These are phyloP conservation scores for Vitellaria paradoxa DNA, from an alignment of 179 eudicot species.

Conservation along the genomic window DNA sequence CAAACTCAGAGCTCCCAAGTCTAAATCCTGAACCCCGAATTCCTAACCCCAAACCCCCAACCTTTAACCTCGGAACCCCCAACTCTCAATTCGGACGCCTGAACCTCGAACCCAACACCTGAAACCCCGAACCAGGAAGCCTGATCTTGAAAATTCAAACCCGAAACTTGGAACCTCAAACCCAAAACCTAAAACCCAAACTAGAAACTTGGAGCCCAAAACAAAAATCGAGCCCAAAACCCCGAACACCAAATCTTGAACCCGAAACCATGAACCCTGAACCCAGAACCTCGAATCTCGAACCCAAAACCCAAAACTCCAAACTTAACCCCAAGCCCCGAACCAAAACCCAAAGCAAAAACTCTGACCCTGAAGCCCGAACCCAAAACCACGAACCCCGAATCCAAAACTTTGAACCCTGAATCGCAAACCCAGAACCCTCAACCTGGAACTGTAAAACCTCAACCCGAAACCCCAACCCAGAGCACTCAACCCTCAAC, in stretches of 20 bases:
- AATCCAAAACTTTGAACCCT: neutral
- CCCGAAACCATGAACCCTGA: neutral
- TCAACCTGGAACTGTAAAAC: neutral
- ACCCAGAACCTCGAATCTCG: neutral
- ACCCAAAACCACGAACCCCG: neutral
- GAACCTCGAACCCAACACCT: slow-evolving; percentile 5
- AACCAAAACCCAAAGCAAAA: no score
- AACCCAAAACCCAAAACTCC: neutral
- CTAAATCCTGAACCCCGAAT: neutral
- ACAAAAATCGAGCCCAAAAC: no score
- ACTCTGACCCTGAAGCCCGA: neutral
- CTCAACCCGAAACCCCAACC: no score
- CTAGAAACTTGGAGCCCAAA: neutral
- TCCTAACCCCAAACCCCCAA: neutral
- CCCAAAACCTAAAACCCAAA: neutral
- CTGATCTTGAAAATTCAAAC: no score
- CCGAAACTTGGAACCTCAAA: no score
- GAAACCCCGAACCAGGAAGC: slow-evolving; percentile 4
- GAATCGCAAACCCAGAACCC: neutral
- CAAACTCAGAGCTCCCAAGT: neutral
- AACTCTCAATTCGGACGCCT: neutral
- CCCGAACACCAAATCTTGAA: no score
- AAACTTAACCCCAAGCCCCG: no score
- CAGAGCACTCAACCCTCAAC: no score
- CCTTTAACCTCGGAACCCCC: neutral